A percentile compares a stretch with the other conserved stretches of the same genome.
Conservation (phyloP, 2,329 filamentous ascomycete genomes). For the Aspergillus spinulosporus region DNA sequence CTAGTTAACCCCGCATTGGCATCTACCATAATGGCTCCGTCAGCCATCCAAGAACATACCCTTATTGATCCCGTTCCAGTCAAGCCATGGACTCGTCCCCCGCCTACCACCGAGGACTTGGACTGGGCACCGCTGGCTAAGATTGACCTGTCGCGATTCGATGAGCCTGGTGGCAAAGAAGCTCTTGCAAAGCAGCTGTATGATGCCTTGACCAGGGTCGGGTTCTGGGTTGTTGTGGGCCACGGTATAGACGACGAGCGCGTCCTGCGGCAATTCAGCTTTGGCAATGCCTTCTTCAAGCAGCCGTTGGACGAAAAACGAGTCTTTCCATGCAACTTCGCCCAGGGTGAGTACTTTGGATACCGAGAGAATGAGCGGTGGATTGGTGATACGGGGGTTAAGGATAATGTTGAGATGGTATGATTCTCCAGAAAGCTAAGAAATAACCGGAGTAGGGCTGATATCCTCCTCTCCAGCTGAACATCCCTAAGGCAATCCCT, state of each 20-base stretch:
- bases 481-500: conserved; percentile 12
- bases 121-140: conserved; percentile 57
- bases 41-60: conserved; percentile 21
- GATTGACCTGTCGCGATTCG: conserved; percentile 57
- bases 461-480: too few species aligned
- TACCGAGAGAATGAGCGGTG: conserved; percentile 37
- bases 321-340: conserved; percentile 29
- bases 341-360: conserved; percentile 35
- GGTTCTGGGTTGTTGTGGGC: conserved; percentile 32
- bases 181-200: conserved; percentile 55
- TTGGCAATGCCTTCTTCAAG: conserved; percentile 36
- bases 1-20: too few species aligned
- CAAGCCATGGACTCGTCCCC: conserved; percentile 31
- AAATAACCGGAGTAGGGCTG: too few species aligned
- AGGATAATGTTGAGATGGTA: conserved; percentile 42
- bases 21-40: conserved; percentile 22
- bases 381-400: conserved; percentile 32
- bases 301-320: conserved; percentile 24
- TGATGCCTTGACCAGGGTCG: conserved; percentile 49
- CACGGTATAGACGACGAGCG: conserved; percentile 26
- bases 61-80: conserved; percentile 14
- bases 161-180: conserved; percentile 56
- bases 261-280: conserved; percentile 31
- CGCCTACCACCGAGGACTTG: conserved; percentile 25
- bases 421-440: neutral